Evolutionary conservation across 345 rosid species (phyloP).

Genomic region (Lumnitzera littorea): DNA sequence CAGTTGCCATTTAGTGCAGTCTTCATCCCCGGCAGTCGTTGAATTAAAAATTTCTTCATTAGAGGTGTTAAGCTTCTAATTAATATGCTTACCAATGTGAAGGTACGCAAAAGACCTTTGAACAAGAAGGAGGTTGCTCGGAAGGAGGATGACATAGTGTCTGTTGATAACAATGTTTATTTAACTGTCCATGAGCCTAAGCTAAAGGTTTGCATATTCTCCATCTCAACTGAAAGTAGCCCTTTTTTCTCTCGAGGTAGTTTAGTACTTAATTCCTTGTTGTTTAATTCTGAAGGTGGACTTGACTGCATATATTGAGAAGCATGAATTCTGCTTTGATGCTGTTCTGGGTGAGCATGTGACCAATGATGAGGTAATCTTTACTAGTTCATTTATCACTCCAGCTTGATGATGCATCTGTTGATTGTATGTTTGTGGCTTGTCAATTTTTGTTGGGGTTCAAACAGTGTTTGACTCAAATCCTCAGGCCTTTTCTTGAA

Average conservation of each 20-base stretch:
- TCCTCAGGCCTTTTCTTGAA: too few species aligned
- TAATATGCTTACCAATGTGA: neutral
- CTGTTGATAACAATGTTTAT: conserved; percentile 52
- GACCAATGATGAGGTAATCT: conserved; percentile 77
- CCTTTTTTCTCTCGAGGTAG: too few species aligned
- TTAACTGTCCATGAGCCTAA: conserved; percentile 88
- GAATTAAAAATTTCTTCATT: too few species aligned
- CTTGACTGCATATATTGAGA: conserved; percentile 94
- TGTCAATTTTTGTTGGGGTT: neutral
- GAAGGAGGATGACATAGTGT: conserved; percentile 93
- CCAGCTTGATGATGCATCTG: too few species aligned
- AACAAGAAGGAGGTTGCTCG: conserved; percentile 82
- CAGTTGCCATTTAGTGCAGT: too few species aligned
- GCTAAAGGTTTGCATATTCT: conserved; percentile 59
- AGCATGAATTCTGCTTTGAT: conserved; percentile 98
- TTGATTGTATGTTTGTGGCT: too few species aligned
- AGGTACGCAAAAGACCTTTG: conserved; percentile 96
- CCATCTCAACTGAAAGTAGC: too few species aligned
- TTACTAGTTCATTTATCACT: too few species aligned
- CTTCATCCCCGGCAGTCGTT: too few species aligned
- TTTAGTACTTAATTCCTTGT: too few species aligned
- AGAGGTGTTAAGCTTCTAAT: too few species aligned
- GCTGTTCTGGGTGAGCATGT: conserved; percentile 88
- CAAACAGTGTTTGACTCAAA: too few species aligned
- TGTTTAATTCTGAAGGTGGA: conserved; percentile 51